Evolutionary conservation across 225 moss, liverwort and hornwort species (phyloP), one percentile per base, ranked within the genome.

Genomic region (Marchantia paleacea): DNA sequence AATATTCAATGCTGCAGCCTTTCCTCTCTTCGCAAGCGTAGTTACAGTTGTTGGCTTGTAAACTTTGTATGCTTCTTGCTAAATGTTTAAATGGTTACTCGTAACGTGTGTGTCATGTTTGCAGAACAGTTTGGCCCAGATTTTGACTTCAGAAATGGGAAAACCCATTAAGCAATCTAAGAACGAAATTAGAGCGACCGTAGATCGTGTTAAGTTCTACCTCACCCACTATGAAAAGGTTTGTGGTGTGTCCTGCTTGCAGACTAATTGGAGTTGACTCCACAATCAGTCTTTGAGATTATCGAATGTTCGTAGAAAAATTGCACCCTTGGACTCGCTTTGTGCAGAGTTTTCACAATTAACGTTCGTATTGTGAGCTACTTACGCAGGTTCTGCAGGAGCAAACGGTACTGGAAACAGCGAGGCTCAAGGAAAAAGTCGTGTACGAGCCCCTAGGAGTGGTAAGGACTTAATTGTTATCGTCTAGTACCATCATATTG

Each of bases 391-490:
- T 97, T 51, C 55, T 95, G 10, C 85, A 90, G 69, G 97, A 97
- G 78, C 89, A 84, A 58, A 89, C 77, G 15, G 89, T 97, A 20
- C 39, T 93, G 20, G 92, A 92, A 63, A 95, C 91, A n/a, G 89
- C 79, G 19, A 85, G 88, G 26, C 55, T 93, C 3, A 90, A 83
- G 81, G 97, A 97, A 82, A 95, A 93, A 79, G 87, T 97, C 61
- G 75, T 95, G 10, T 97, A 97, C 77, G 97, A 97, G 85, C 95
- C 95, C 22, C 86, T 97, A 19, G 97, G 97, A 66, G 97, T 97
- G 26, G 97, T 86, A 78, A 81, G 86, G 65, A 79, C 69, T 79
- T 53, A 52, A 20, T 61, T 50, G 19, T 53, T 68, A 20, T 61
- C n/a, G 19, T 9, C 7, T 24, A n/a, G 16, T 8, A 25, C n/a